These are phyloP conservation scores for Jamesozyma gamospora DNA, from an alignment of 805 yeast species.

Conservation along the genomic window DNA sequence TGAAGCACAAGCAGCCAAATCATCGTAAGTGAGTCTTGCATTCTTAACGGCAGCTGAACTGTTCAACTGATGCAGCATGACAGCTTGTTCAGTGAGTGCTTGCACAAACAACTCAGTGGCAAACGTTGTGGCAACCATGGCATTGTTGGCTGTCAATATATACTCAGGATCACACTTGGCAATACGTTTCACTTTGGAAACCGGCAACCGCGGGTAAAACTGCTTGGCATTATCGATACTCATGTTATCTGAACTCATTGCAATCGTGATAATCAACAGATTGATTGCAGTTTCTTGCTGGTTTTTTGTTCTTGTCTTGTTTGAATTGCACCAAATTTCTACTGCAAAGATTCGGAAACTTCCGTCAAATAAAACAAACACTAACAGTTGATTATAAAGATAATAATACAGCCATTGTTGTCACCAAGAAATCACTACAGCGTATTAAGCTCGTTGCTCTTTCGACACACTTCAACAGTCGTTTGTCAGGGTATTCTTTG, in stretches of 20 bases:
- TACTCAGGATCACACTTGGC: conserved; percentile 23
- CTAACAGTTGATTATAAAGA: too few relatives aligned
- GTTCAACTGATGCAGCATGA: conserved; percentile 13
- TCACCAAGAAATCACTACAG: too few relatives aligned
- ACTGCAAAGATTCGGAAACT: too few relatives aligned
- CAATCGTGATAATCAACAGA: too few relatives aligned
- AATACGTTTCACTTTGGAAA: conserved; percentile 23
- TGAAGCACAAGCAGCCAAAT: conserved; percentile 14
- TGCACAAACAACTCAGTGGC: conserved; percentile 25
- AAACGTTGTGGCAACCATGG: conserved; percentile 21
- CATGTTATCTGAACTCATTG: background rate
- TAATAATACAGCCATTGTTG: too few relatives aligned
- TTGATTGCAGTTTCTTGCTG: too few relatives aligned
- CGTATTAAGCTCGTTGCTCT: too few relatives aligned
- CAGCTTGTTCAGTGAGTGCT: conserved; percentile 18
- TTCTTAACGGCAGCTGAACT: background rate
- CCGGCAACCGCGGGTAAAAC: conserved; percentile 11
- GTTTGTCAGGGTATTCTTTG: too few relatives aligned
- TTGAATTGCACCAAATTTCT: too few relatives aligned
- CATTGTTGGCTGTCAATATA: conserved; percentile 18
- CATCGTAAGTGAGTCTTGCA: conserved; percentile 16
- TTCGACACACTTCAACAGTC: too few relatives aligned
- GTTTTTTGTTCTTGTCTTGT: too few relatives aligned
- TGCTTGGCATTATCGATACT: background rate
- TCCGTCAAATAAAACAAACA: too few relatives aligned